Conservation (phyloP, 345 rosid species). For the Durio zibethinus region DNA sequence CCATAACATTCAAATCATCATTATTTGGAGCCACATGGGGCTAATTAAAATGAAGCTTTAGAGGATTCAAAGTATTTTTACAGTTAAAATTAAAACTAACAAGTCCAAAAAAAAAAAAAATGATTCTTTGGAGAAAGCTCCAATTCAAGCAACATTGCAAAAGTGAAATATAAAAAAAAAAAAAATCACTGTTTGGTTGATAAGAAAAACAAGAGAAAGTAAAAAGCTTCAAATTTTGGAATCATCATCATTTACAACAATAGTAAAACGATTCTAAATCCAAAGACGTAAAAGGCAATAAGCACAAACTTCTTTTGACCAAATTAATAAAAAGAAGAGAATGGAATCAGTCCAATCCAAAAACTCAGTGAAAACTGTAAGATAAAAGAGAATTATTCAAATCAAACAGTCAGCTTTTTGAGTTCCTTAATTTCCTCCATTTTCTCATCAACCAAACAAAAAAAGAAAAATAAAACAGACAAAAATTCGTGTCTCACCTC, state of each 20-base stretch:
- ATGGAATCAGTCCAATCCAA: neutral
- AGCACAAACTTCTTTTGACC: neutral
- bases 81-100: neutral
- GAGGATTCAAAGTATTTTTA: neutral
- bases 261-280: neutral
- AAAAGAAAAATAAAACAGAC: neutral
- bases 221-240: neutral
- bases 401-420: neutral
- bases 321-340: neutral
- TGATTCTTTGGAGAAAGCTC: neutral
- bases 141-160: neutral
- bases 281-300: neutral
- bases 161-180: neutral
- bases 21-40: neutral
- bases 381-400: neutral
- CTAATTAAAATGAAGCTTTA: neutral
- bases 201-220: neutral
- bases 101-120: too few relatives aligned
- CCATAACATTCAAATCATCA: neutral
- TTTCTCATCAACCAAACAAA: neutral
- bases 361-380: neutral
- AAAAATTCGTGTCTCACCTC: neutral
- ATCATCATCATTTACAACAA: neutral
- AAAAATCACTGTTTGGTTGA: neutral
- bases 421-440: neutral